phyloP scores from a whole-genome alignment of 257 asterid species.

The Ehretia macrophylla region DNA sequence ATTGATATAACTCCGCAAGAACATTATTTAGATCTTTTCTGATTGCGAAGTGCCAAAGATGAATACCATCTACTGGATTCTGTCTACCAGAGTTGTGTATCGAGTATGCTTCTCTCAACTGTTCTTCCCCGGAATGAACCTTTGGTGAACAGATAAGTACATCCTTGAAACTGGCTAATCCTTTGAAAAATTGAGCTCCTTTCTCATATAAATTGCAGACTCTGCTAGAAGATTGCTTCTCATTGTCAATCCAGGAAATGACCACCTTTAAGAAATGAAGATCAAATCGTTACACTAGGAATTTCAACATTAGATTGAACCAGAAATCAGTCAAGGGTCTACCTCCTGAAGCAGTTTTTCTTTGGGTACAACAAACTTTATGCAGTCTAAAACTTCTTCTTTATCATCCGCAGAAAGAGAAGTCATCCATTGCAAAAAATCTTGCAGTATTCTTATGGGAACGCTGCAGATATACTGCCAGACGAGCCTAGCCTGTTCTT shows the following conservation, averaged over 20 bases:
- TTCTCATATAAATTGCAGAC: conserved; percentile 29
- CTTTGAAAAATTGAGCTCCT: conserved; percentile 47
- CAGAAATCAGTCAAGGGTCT: conserved; percentile 18
- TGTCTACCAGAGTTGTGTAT: conserved; percentile 20
- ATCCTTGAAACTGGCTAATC: conserved; percentile 41
- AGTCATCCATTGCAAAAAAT: conserved; percentile 68
- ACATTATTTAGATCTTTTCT: conserved; percentile 48
- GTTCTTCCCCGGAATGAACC: conserved; percentile 26
- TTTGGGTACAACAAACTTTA: conserved; percentile 54
- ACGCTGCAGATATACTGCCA: conserved; percentile 83
- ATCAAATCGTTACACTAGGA: conserved; percentile 22
- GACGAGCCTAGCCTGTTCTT: conserved; percentile 72
- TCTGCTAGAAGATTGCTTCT: conserved; percentile 31
- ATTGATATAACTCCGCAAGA: conserved; percentile 46
- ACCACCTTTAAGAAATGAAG: conserved; percentile 48
- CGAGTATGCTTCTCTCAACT: conserved; percentile 26
- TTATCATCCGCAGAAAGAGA: conserved; percentile 50
- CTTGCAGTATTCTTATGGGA: conserved; percentile 68
- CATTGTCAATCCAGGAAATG: conserved; percentile 59
- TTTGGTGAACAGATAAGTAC: conserved; percentile 30
- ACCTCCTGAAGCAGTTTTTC: conserved; percentile 77
- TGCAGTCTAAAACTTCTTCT: conserved; percentile 46
- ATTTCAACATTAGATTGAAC: conserved; percentile 16
- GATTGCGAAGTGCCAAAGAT: conserved; percentile 70
- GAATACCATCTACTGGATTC: conserved; percentile 48